Percentiles rank a stretch among this genome's conserved stretches.
These are phyloP conservation scores for Teunomyces atbi DNA, from an alignment of 805 yeast species.

Conservation along the genomic window DNA sequence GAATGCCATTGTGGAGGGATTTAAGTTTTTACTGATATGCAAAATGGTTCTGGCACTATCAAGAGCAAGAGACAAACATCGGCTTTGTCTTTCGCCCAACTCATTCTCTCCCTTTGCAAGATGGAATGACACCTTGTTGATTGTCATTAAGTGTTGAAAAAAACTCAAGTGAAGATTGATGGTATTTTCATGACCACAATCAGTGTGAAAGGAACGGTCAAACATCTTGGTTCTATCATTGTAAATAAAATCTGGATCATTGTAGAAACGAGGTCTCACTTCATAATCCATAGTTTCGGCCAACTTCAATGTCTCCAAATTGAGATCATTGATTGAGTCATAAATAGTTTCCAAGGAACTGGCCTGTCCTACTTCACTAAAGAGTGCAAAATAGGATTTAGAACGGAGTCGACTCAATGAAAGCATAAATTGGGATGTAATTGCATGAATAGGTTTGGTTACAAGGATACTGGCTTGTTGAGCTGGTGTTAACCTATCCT, in stretches of 20 bases:
- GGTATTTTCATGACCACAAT: neutral
- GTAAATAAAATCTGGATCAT: constrained; percentile 3
- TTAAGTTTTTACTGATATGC: constrained; percentile 14
- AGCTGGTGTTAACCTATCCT: neutral
- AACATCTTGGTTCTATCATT: neutral
- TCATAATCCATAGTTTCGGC: constrained; percentile 17
- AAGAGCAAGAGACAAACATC: constrained; percentile 17
- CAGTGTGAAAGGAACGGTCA: neutral
- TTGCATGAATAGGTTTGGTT: neutral
- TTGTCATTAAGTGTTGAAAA: constrained; percentile 23
- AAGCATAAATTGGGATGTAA: neutral
- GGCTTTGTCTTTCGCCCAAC: constrained; percentile 11
- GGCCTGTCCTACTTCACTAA: neutral
- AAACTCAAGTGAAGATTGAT: constrained; percentile 21
- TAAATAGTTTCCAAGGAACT: neutral
- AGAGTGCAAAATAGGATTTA: neutral
- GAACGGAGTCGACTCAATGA: constrained; percentile 1
- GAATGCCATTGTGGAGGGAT: constrained; percentile 8
- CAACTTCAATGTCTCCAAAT: constrained; percentile 19
- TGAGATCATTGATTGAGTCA: constrained; percentile 10
- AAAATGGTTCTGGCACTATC: constrained; percentile 29
- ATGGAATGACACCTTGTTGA: constrained; percentile 28
- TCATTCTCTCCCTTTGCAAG: constrained; percentile 7
- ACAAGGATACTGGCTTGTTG: neutral
- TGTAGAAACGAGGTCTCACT: constrained; percentile 18